Evolutionary conservation across 139 green algal genomes (phyloP).

Genomic region (Chlamydomonas schloesseri): DNA sequence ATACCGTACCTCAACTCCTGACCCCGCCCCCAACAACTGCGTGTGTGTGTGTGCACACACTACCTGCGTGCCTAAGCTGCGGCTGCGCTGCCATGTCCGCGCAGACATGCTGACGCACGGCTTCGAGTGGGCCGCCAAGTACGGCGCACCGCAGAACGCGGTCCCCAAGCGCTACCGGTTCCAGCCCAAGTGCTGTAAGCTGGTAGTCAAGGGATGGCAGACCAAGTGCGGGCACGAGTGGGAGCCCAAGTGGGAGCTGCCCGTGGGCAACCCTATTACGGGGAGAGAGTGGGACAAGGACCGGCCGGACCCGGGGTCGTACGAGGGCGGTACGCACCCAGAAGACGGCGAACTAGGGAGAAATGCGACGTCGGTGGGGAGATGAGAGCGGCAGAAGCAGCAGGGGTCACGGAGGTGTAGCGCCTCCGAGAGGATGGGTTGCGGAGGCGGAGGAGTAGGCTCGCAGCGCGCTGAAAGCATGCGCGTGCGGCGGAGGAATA

Average conservation of each 20-base stretch:
- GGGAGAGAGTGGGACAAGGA: slow-evolving; percentile 52
- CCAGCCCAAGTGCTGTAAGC: slow-evolving; percentile 58
- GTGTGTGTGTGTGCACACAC: too few relatives aligned
- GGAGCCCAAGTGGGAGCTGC: slow-evolving; percentile 40
- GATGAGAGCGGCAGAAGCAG: too few relatives aligned
- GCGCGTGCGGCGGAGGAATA: too few relatives aligned
- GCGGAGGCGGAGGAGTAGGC: too few relatives aligned
- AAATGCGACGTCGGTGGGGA: too few relatives aligned
- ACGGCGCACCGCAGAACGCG: slow-evolving; percentile 48
- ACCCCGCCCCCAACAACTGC: too few relatives aligned
- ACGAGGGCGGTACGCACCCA: slow-evolving; percentile 36
- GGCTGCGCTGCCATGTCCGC: too few relatives aligned
- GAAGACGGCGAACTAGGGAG: neutral
- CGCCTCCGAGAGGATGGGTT: too few relatives aligned
- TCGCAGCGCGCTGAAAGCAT: too few relatives aligned
- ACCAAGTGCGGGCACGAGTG: slow-evolving; percentile 35
- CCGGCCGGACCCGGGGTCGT: slow-evolving; percentile 52
- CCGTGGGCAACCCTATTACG: slow-evolving; percentile 51
- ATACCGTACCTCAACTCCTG: neutral
- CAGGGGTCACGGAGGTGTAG: too few relatives aligned
- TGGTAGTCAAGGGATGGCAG: neutral
- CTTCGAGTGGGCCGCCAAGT: slow-evolving; percentile 59
- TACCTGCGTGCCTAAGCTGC: too few relatives aligned
- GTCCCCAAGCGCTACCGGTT: slow-evolving; percentile 43
- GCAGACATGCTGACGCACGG: slow-evolving; percentile 57